Evolutionary conservation across 192 early-diverging fungal species (phyloP).

Genomic region (Cladochytrium replicatum): DNA sequence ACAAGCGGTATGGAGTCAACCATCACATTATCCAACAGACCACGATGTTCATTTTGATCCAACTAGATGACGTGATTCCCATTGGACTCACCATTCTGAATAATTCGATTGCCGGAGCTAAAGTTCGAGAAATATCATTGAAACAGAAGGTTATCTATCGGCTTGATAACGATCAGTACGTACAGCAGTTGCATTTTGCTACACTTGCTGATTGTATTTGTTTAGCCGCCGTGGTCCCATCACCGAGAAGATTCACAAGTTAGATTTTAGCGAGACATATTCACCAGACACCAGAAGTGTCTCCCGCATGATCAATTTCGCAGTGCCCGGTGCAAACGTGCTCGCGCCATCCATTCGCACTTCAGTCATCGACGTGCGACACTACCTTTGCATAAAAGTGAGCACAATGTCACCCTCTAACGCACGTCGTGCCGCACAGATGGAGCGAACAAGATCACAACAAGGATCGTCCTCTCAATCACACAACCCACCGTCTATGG

Average conservation of each 20-base stretch:
- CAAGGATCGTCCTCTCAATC: no score
- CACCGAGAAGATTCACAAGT: conserved; percentile 22
- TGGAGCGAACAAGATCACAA: no score
- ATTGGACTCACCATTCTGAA: conserved; percentile 19
- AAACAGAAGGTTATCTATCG: conserved; percentile 24
- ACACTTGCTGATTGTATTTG: conserved; percentile 9
- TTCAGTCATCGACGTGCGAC: conserved; percentile 16
- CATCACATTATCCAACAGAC: no score
- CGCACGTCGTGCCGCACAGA: no score
- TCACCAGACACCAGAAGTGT: conserved; percentile 6
- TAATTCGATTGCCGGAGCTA: conserved; percentile 14
- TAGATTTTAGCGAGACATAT: conserved; percentile 16
- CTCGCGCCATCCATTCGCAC: conserved; percentile 22
- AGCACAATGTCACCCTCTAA: conserved; percentile 4
- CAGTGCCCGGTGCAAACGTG: conserved; percentile 12
- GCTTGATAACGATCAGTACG: no score
- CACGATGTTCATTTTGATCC: not conserved
- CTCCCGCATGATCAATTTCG: conserved; percentile 21
- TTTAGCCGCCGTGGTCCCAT: conserved; percentile 14
- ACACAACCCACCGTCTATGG: no score
- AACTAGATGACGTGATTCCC: conserved; percentile 19
- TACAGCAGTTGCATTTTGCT: no score
- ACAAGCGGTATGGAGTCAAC: conserved; percentile 13
- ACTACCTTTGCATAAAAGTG: conserved; percentile 20
- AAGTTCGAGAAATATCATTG: conserved; percentile 12